Base-by-base conservation (phyloP, 2,329 filamentous ascomycete genomes). In the Aspergillus floridensis region DNA sequence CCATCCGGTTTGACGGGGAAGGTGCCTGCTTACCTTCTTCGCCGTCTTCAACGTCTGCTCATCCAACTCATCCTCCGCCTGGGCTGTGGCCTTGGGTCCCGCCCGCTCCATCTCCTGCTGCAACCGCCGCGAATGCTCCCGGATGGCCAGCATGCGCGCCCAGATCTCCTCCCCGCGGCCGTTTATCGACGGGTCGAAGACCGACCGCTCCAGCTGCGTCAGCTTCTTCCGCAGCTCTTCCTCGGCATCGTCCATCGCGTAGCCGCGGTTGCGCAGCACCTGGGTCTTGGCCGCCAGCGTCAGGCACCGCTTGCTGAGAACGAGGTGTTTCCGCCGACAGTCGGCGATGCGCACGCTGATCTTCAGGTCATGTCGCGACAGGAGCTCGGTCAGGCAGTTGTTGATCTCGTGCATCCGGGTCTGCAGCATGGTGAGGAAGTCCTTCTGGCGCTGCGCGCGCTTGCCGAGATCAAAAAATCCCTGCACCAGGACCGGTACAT, bases 111-210 rank as follows among this genome's bases (percentile, higher is more conserved):
- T 81, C 72, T 88, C 86, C 61, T 79, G 76, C 65, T 87, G 84
- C 58, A 88, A 70, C 67, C 82, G 80, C 66, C 82, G 81, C 50
- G 83, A 82, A 57, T 85, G 77, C 68, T 87, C 85, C 57, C 85
- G 77, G 56, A 88, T 81, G 7, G 82, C 81, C 51, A 87, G 79
- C 85, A 88, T 87, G 44, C 86, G 77, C 31, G 86, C 86, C 86
- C 86, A 88, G 58, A 88, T 85, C 72, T 88, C 86, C 70, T 88
- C 86, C 59, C 83, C 83, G 22, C 85, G 76, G 4, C 84, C 86
- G 49, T 80, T 80, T 50, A 88, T 77, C 5, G 82, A 80, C 0
- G 86, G 85, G 66, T 88, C 86, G 54, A 85, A 83, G 2, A 86
- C 83, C 53, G 79, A 78, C 55, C 81, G 80, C 70, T 87, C 84